These are phyloP conservation scores for Bipolaris zeicola DNA, from an alignment of 2,329 filamentous ascomycete species.

Conservation along the genomic window DNA sequence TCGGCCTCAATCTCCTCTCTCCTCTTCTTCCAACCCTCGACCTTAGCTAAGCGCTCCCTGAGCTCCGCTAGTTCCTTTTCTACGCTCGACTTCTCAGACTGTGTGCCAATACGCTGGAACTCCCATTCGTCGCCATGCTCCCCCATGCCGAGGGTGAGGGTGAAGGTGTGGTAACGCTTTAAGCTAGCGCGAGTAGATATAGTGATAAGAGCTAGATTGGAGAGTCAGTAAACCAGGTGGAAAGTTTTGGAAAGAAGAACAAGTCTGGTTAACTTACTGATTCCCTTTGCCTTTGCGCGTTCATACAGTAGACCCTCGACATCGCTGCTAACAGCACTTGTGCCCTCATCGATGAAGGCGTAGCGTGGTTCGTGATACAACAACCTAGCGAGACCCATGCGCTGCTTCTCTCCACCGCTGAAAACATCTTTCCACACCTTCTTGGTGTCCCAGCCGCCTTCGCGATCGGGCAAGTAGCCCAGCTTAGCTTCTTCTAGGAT, in stretches of 20 bases:
- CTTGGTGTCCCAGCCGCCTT: constrained; percentile 94
- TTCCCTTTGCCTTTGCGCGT: constrained; percentile 87
- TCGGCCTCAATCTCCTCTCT: constrained; percentile 82
- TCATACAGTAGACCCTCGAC: constrained; percentile 95
- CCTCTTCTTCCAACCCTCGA: constrained; percentile 81
- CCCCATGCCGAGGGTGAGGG: constrained; percentile 82
- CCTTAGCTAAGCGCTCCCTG: constrained; percentile 76
- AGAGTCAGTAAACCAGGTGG: neutral
- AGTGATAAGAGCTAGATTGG: constrained; percentile 77
- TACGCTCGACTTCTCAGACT: constrained; percentile 88
- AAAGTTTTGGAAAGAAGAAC: neutral
- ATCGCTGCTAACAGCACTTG: constrained; percentile 89
- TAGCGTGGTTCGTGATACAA: constrained; percentile 95
- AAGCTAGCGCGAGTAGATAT: constrained; percentile 93
- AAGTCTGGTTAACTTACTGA: constrained; percentile 67
- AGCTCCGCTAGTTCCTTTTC: constrained; percentile 90
- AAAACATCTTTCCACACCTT: constrained; percentile 99
- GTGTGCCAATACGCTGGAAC: constrained; percentile 90
- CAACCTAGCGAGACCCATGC: constrained; percentile 86
- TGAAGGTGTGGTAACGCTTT: constrained; percentile 94
- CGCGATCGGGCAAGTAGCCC: constrained; percentile 86
- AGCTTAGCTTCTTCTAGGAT: constrained; percentile 83
- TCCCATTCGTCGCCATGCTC: constrained; percentile 86
- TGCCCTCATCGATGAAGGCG: constrained; percentile 94
- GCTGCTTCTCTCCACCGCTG: constrained; percentile 96